Conservation (phyloP, 164 flowering plant species). For the Chimonanthus praecox region DNA sequence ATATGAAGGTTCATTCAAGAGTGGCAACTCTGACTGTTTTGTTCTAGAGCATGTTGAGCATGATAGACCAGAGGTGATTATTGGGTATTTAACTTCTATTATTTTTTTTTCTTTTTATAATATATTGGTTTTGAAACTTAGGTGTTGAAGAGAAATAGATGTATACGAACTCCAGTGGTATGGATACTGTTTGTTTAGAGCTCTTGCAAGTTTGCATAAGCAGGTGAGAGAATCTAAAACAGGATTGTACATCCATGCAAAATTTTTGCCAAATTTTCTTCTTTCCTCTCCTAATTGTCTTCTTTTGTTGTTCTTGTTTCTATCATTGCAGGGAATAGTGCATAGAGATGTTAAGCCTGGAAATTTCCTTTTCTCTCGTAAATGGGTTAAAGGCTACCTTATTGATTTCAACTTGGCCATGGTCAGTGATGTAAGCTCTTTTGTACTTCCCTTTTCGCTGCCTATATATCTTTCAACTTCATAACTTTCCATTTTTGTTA, state of each 20-base stretch:
- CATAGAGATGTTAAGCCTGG: constrained; percentile 99
- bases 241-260: constrained; percentile 1
- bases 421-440: constrained; percentile 44
- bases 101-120: neutral
- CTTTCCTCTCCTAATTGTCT: neutral
- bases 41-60: constrained; percentile 85
- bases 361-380: constrained; percentile 82
- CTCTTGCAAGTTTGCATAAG: constrained; percentile 81
- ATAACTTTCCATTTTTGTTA: constrained; percentile 7
- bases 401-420: constrained; percentile 94
- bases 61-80: constrained; percentile 90
- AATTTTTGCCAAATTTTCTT: neutral
- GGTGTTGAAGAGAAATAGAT: constrained; percentile 79
- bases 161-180: constrained; percentile 74
- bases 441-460: constrained; percentile 1
- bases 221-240: constrained; percentile 41
- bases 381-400: constrained; percentile 67
- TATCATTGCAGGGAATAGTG: constrained; percentile 57
- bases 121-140: constrained; percentile 11
- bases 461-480: constrained; percentile 1
- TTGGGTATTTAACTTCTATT: neutral
- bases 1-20: constrained; percentile 67
- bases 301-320: neutral
- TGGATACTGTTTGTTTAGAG: constrained; percentile 89
- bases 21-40: constrained; percentile 60